Conservation (phyloP, 345 rosid species). For the Moricandia arvensis region DNA sequence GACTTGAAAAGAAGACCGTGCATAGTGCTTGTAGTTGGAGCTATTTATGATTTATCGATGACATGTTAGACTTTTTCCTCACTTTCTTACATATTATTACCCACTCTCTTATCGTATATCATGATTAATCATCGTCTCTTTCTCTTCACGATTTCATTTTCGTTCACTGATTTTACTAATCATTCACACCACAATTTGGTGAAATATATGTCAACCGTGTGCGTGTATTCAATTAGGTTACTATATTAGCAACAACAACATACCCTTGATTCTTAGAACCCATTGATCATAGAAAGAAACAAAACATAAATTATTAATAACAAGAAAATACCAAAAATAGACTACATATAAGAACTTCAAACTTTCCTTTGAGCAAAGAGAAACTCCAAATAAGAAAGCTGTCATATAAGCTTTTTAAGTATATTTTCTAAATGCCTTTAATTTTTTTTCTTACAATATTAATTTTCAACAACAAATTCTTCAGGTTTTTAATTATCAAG, state of each 20-base stretch:
- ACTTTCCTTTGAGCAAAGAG: not conserved
- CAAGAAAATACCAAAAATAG: not conserved
- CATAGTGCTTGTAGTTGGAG: conserved; percentile 22
- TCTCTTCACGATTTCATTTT: conserved; percentile 31
- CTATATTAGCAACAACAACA: not conserved
- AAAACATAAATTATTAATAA: not conserved
- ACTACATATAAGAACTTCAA: not conserved
- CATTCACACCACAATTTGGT: conserved; percentile 11
- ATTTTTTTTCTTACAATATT: not conserved
- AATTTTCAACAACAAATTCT: not conserved
- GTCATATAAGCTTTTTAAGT: not conserved
- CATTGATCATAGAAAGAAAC: not conserved
- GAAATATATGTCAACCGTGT: conserved; percentile 25
- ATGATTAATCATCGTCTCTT: conserved; percentile 28
- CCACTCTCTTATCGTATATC: conserved; percentile 15
- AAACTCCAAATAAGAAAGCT: not conserved
- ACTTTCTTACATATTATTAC: not conserved
- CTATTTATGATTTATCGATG: conserved; percentile 17
- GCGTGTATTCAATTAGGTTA: conserved; percentile 16
- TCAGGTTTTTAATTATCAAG: not conserved
- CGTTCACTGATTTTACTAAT: conserved; percentile 9
- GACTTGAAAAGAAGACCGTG: not conserved
- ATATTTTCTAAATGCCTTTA: not conserved
- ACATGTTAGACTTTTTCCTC: not conserved
- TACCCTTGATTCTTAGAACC: not conserved